These are phyloP conservation scores for Aegilops umbellulata DNA, from an alignment of 176 grass and related monocot species.

Conservation along the genomic window DNA sequence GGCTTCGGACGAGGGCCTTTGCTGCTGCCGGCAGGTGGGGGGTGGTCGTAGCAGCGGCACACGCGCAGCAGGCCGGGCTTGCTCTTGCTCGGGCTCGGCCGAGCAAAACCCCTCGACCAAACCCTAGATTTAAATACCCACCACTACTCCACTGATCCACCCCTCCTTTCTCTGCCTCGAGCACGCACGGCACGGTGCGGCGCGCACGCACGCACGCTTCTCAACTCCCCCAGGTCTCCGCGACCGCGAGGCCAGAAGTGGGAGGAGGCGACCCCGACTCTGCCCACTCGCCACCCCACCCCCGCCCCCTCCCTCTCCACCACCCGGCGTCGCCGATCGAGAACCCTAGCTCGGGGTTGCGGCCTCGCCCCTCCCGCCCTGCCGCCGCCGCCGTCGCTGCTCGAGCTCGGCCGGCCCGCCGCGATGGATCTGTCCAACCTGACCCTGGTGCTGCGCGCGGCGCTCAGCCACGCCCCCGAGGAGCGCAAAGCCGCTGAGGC, in stretches of 20 bases:
- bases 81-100: not conserved
- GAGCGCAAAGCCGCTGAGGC: conserved; percentile 85
- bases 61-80: not conserved
- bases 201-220: conserved; percentile 17
- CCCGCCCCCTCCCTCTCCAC: not conserved
- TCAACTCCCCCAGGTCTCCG: conserved; percentile 23
- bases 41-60: no score
- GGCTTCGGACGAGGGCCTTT: no score
- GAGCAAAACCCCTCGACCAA: conserved; percentile 32
- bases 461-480: conserved; percentile 77
- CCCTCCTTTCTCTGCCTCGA: conserved; percentile 29
- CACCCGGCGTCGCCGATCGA: conserved; percentile 4
- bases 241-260: conserved; percentile 7
- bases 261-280: not conserved
- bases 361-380: not conserved
- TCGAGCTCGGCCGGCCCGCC: not conserved
- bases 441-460: conserved; percentile 69
- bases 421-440: conserved; percentile 83
- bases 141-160: not conserved
- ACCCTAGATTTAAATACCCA: conserved; percentile 67
- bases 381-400: not conserved
- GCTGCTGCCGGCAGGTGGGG: no score
- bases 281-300: conserved; percentile 18
- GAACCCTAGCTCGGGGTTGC: conserved; percentile 12
- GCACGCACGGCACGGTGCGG: conserved; percentile 14